These are phyloP conservation scores for Nicotiana obtusifolia DNA, from an alignment of 257 asterid species.

Conservation along the genomic window DNA sequence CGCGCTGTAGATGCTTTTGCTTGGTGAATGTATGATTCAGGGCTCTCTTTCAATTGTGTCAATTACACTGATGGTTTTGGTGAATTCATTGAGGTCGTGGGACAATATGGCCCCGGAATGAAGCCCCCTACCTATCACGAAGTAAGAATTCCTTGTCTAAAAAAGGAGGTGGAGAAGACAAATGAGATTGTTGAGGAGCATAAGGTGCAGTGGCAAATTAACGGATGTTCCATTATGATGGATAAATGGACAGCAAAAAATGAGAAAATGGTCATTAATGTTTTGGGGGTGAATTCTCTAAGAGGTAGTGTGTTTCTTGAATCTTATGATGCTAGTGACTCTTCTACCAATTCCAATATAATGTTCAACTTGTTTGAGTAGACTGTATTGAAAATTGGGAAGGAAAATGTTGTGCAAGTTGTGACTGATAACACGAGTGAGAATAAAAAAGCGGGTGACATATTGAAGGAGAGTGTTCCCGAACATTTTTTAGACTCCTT, in stretches of 20 bases:
- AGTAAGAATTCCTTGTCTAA: conserved; percentile 15
- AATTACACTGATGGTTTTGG: not conserved
- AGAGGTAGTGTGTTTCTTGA: not conserved
- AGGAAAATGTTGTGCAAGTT: not conserved
- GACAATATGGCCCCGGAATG: conserved; percentile 1
- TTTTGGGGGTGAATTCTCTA: not conserved
- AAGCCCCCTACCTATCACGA: not conserved
- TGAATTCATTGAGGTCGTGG: not conserved
- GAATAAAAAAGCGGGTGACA: not conserved
- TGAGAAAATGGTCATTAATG: not conserved
- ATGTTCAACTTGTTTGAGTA: not conserved
- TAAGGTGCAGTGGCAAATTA: not conserved
- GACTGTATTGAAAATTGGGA: not conserved
- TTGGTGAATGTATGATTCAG: not conserved
- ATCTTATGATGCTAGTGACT: not conserved
- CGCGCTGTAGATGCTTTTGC: not conserved
- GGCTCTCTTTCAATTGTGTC: not conserved
- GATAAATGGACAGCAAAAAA: not conserved
- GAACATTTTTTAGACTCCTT: not conserved
- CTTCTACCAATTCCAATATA: not conserved
- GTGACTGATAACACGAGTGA: not conserved
- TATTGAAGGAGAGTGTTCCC: not conserved
- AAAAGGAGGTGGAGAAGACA: not conserved
- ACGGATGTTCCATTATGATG: not conserved
- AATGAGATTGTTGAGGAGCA: not conserved